A percentile compares a stretch with the other conserved stretches of the same genome.
phyloP scores from a whole-genome alignment of 2,329 filamentous ascomycete species.

The Xylariaceae sp. region DNA sequence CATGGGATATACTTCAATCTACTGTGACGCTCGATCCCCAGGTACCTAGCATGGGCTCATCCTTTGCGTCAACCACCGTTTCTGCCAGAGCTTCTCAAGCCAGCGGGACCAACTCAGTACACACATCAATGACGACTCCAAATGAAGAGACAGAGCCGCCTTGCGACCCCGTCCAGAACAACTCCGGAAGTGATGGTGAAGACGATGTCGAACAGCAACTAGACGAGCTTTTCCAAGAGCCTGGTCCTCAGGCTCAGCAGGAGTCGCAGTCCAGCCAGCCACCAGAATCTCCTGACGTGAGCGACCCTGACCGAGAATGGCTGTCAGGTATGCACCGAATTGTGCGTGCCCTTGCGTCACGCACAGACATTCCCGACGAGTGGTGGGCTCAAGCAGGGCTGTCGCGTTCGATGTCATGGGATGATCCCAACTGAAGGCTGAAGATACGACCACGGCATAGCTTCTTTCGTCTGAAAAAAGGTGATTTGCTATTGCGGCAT shows the following conservation, averaged over 20 bases:
- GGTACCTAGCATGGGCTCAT: conserved; percentile 74
- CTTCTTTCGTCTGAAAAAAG: not conserved
- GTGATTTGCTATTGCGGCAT: not conserved
- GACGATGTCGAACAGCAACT: conserved; percentile 35
- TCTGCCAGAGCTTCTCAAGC: conserved; percentile 44
- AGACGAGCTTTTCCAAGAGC: conserved; percentile 9
- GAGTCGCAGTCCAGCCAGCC: conserved; percentile 10
- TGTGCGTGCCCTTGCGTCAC: conserved; percentile 62
- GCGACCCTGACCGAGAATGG: conserved; percentile 31
- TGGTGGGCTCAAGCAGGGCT: conserved; percentile 74
- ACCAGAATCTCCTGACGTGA: conserved; percentile 11
- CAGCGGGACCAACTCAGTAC: conserved; percentile 41
- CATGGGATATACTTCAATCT: conserved; percentile 76
- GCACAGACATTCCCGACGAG: conserved; percentile 75
- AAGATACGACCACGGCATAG: not conserved
- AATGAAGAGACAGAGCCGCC: conserved; percentile 42
- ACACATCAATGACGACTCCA: conserved; percentile 43
- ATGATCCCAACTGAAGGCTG: conserved; percentile 28
- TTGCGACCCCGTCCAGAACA: conserved; percentile 52
- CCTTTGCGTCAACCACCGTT: conserved; percentile 67
- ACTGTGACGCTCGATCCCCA: conserved; percentile 79
- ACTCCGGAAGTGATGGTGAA: conserved; percentile 52
- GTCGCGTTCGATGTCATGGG: conserved; percentile 51
- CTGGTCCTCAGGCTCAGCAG: conserved; percentile 19
- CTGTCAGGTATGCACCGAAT: conserved; percentile 67